These are phyloP conservation scores for Kurtzmaniella cleridarum DNA, from an alignment of 805 yeast genomes.

Conservation along the genomic window DNA sequence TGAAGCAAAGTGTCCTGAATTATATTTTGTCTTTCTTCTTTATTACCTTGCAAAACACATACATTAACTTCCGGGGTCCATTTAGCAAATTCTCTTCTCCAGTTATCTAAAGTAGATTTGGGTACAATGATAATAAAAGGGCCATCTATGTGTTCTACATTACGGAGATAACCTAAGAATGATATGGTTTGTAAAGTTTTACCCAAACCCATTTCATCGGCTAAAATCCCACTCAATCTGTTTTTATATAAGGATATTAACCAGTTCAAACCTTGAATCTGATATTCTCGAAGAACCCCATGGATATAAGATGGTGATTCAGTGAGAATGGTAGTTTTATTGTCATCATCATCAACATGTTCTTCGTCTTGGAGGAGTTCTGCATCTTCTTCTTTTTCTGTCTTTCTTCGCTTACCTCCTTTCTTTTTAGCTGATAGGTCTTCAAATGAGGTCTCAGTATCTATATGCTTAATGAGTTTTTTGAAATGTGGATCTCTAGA, in stretches of 20 bases:
- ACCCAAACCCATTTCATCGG: constrained; percentile 98
- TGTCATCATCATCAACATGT: constrained; percentile 47
- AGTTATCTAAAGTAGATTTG: constrained; percentile 90
- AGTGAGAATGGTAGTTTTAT: constrained; percentile 60
- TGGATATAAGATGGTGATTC: constrained; percentile 77
- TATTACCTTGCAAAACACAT: constrained; percentile 82
- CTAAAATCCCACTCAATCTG: constrained; percentile 84
- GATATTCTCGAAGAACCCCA: constrained; percentile 85
- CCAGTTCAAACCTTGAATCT: constrained; percentile 95
- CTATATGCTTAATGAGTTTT: constrained; percentile 52
- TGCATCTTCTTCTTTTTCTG: constrained; percentile 94
- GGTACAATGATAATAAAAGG: constrained; percentile 93
- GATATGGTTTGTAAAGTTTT: constrained; percentile 93
- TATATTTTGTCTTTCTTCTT: constrained; percentile 65
- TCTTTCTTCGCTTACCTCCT: constrained; percentile 63
- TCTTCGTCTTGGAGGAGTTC: constrained; percentile 83
- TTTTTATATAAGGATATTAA: constrained; percentile 83
- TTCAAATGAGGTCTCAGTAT: constrained; percentile 40
- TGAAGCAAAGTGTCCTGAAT: constrained; percentile 55
- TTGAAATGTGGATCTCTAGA: constrained; percentile 71
- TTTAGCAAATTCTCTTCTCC: constrained; percentile 89
- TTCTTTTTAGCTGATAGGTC: constrained; percentile 13
- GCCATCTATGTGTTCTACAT: constrained; percentile 72
- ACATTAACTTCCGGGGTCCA: constrained; percentile 96
- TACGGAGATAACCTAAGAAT: constrained; percentile 82